These are phyloP conservation scores for Colletotrichum godetiae DNA, from an alignment of 2,329 filamentous ascomycete genomes.

Conservation along the genomic window DNA sequence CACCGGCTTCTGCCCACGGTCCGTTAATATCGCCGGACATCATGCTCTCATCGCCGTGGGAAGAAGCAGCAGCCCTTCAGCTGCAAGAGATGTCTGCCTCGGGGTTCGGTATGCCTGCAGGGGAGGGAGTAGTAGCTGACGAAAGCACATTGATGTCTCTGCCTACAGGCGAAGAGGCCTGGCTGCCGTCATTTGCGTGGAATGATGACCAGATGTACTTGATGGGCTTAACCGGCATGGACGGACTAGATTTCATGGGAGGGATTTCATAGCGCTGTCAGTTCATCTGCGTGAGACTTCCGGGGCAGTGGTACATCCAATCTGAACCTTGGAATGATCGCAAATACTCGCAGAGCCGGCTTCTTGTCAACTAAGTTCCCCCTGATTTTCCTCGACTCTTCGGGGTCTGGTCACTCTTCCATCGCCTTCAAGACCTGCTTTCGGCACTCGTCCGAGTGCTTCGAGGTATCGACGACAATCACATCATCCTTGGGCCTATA, in stretches of 20 bases:
- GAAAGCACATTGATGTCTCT: not conserved
- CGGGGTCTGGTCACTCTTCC: not conserved
- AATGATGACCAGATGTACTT: slow-evolving; percentile 40
- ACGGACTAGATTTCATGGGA: slow-evolving; percentile 40
- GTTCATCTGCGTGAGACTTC: not conserved
- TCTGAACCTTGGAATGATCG: not conserved
- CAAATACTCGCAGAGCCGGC: no score
- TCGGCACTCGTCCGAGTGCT: not conserved
- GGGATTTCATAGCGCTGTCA: not conserved
- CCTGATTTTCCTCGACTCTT: no score
- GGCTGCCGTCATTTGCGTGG: slow-evolving; percentile 32
- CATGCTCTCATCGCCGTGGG: slow-evolving; percentile 3
- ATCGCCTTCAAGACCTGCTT: not conserved
- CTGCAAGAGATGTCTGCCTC: slow-evolving; percentile 4
- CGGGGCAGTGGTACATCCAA: not conserved
- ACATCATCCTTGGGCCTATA: slow-evolving; percentile 41
- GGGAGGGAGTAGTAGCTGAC: not conserved
- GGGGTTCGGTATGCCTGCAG: not conserved
- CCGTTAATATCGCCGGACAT: not conserved
- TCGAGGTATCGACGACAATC: slow-evolving; percentile 39
- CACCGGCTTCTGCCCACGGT: not conserved
- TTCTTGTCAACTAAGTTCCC: not conserved
- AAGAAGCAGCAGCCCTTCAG: slow-evolving; percentile 14
- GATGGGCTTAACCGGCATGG: slow-evolving; percentile 40
- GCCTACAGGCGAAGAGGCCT: not conserved